phyloP scores from a whole-genome alignment of 108 stramenopile genomes.

The Bacterosira constricta region DNA sequence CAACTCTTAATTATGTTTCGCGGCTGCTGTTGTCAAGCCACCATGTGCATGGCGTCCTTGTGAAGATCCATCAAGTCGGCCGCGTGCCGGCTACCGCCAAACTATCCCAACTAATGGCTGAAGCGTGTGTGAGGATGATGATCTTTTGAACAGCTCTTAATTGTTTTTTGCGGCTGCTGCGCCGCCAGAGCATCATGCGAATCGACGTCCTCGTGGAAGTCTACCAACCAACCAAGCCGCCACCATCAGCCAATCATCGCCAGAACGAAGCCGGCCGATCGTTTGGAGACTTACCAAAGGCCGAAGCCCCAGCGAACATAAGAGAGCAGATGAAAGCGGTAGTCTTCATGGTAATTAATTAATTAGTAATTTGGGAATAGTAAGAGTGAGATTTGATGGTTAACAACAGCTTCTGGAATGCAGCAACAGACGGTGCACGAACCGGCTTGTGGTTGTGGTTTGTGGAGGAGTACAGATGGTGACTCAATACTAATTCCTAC shows the following conservation, averaged over 20 bases:
- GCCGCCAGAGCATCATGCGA: background rate
- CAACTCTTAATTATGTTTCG: no score
- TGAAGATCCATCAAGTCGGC: no score
- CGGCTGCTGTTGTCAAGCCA: no score
- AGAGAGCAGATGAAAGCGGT: slow-evolving; percentile 60
- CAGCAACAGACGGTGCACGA: no score
- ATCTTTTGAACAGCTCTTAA: no score
- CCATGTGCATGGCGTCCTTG: no score
- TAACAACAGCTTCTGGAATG: no score
- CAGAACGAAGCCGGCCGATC: no score
- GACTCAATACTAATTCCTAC: slow-evolving; percentile 18
- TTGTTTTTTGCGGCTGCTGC: background rate
- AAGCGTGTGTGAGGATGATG: no score
- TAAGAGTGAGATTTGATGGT: background rate
- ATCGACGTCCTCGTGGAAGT: background rate
- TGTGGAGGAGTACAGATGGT: background rate
- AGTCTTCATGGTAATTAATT: slow-evolving; percentile 61
- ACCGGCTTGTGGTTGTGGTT: background rate
- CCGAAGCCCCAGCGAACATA: slow-evolving; percentile 68
- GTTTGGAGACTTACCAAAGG: slow-evolving; percentile 67
- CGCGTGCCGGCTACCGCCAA: no score
- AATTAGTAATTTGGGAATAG: slow-evolving; percentile 1
- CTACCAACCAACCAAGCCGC: background rate
- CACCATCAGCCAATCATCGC: background rate
- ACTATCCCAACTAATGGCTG: no score